Evolutionary conservation across 2,329 filamentous ascomycete species (phyloP), one percentile per base, ranked within the genome.

Genomic region (Cordyceps javanica): DNA sequence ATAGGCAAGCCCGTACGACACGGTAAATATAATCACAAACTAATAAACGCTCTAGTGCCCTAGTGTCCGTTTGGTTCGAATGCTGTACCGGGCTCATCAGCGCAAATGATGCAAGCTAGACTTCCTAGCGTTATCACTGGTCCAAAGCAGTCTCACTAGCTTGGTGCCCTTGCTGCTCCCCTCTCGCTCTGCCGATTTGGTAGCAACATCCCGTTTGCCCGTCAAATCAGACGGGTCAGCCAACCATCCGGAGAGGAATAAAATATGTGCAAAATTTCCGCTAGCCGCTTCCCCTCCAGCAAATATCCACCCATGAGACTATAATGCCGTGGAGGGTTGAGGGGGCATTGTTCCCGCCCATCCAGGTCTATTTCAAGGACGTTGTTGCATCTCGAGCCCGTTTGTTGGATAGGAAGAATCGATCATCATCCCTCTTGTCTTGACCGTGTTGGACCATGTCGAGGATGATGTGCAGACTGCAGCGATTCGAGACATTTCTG

Each of bases 181-280:
- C 36, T 8, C 48, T 42, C 39, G 32, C 38, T 30, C 19, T 30
- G 13, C 23, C 36, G 21, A n/a, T n/a, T 41, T 41, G 38, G n/a
- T n/a, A 7, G 9, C 13, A 28, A 19, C 36, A 42, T 6, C 19
- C 26, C 23, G 5, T 11, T 21, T 16, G 11, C 41, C 16, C 19
- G 42, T 46, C 11, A 14, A 46, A 55, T 55, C 52, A 55, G 52
- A 55, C 52, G 52, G 38, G 30, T 19, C n/a, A 32, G 38, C 38
- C 38, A 42, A 48, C 42, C 53, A 48, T 16, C 42, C 42, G 23
- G 32, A 38, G 34, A 14, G 11, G 25, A 30, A 30, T 26, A 32
- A 21, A 5, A 46, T 42, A 50, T 57, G 45, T 36, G 45, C 45
- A 32, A 32, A 11, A 34, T 57, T 26, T 56, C 45, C 36, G 36